Conservation (phyloP, 2,329 filamentous ascomycete genomes). For the Arthrobotrys musiformis region DNA sequence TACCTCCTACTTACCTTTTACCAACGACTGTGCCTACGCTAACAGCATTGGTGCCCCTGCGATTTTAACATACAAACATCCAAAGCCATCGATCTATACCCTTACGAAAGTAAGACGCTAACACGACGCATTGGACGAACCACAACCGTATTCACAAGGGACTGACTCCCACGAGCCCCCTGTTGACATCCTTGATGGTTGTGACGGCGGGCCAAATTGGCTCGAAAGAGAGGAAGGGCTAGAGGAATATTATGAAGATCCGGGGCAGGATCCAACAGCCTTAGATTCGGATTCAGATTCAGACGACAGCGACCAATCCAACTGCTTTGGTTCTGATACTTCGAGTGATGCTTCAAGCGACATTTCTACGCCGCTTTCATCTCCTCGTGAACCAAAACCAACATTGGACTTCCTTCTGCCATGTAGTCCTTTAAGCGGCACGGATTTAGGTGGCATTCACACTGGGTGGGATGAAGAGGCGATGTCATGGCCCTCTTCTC, state of each 20-base stretch:
- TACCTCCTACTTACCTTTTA: neutral
- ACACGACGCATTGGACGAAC: constrained; percentile 33
- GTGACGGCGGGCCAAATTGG: neutral
- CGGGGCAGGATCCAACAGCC: constrained; percentile 12
- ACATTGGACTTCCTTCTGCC: neutral
- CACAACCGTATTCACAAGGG: constrained; percentile 8
- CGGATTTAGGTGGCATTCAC: neutral
- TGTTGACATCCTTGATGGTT: neutral
- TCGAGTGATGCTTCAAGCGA: neutral
- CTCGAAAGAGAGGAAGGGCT: neutral
- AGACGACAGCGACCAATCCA: neutral
- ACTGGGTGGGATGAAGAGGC: neutral
- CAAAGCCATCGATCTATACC: constrained; percentile 1
- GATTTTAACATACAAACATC: neutral
- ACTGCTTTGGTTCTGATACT: neutral
- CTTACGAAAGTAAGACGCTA: neutral
- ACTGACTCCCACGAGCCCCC: constrained; percentile 23
- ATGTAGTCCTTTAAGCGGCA: neutral
- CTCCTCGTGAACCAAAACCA: neutral
- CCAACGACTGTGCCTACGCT: neutral
- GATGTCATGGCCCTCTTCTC: constrained; percentile 8
- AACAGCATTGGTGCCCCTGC: neutral
- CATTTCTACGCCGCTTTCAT: neutral
- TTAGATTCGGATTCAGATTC: neutral
- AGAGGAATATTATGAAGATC: too few species aligned